These are phyloP conservation scores for Diutina pseudorugosa DNA, from an alignment of 1,139 yeast genomes.

Conservation along the genomic window DNA sequence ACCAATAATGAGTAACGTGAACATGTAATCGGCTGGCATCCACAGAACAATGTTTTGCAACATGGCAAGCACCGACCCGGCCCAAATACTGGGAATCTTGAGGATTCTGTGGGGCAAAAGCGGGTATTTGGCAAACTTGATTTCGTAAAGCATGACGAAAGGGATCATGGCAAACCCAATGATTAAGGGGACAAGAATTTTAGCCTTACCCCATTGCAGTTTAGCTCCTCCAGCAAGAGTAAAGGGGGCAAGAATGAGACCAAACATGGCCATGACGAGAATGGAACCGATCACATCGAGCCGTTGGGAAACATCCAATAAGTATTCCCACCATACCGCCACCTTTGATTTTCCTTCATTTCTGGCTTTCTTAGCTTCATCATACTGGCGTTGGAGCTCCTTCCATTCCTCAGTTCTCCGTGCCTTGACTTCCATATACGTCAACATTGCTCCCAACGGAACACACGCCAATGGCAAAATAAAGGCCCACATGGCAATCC, in stretches of 20 bases:
- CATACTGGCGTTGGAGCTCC: background rate
- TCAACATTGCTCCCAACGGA: background rate
- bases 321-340: background rate
- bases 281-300: slow-evolving; percentile 44
- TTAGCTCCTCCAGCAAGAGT: slow-evolving; percentile 46
- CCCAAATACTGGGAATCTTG: slow-evolving; percentile 50
- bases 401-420: background rate
- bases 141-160: slow-evolving; percentile 42
- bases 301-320: slow-evolving; percentile 28
- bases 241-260: slow-evolving; percentile 42
- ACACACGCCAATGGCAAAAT: slow-evolving; percentile 7
- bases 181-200: slow-evolving; percentile 51
- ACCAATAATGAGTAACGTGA: slow-evolving; percentile 51
- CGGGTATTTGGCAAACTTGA: slow-evolving; percentile 38
- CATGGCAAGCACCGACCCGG: slow-evolving; percentile 39
- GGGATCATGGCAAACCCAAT: slow-evolving; percentile 50
- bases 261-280: slow-evolving; percentile 36
- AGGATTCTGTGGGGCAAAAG: slow-evolving; percentile 43
- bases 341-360: background rate
- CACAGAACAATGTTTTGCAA: slow-evolving; percentile 47
- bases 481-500: slow-evolving; percentile 17
- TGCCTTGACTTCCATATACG: background rate
- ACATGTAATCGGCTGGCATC: slow-evolving; percentile 60
- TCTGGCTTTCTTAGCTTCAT: background rate
- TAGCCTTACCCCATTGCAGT: slow-evolving; percentile 21